Evolutionary conservation across 345 rosid species (phyloP).

Genomic region (Camelina hispida): DNA sequence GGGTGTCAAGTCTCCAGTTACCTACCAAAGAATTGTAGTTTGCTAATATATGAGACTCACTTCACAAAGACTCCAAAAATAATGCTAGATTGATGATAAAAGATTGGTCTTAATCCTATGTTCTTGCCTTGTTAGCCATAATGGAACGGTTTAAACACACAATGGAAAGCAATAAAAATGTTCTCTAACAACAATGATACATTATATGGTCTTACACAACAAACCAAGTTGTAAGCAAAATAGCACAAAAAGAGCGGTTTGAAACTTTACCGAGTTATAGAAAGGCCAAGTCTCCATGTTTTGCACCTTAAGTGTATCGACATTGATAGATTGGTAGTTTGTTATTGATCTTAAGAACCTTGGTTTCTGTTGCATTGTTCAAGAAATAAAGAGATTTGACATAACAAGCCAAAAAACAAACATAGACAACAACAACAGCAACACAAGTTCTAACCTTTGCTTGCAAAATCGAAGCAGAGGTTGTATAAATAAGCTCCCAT

Average conservation of each 20-base stretch:
- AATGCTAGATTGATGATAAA: too few species aligned
- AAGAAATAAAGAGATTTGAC: constrained; percentile 27
- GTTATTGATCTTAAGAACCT: constrained; percentile 73
- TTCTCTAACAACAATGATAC: too few species aligned
- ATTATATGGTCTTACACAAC: constrained; percentile 1
- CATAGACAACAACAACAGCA: constrained; percentile 11
- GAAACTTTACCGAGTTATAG: constrained; percentile 71
- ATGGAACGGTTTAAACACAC: too few species aligned
- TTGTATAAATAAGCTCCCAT: constrained; percentile 95
- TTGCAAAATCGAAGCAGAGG: constrained; percentile 81
- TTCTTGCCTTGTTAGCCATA: neutral
- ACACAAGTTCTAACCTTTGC: constrained; percentile 55
- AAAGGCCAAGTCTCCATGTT: constrained; percentile 93
- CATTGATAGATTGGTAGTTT: constrained; percentile 89
- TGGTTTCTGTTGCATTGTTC: constrained; percentile 64
- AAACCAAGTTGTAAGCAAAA: neutral
- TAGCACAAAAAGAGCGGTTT: constrained; percentile 2
- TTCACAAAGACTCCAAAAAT: neutral
- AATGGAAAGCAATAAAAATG: too few species aligned
- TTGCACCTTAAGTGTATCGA: constrained; percentile 77
- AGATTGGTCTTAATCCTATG: neutral
- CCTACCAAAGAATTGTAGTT: constrained; percentile 49
- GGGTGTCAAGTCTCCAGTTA: constrained; percentile 86
- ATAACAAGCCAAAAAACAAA: neutral
- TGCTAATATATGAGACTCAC: neutral